Evolutionary conservation across 768 basidiomycete species (phyloP), one percentile per base, ranked within the genome.

Genomic region (Boletus reticuloceps): DNA sequence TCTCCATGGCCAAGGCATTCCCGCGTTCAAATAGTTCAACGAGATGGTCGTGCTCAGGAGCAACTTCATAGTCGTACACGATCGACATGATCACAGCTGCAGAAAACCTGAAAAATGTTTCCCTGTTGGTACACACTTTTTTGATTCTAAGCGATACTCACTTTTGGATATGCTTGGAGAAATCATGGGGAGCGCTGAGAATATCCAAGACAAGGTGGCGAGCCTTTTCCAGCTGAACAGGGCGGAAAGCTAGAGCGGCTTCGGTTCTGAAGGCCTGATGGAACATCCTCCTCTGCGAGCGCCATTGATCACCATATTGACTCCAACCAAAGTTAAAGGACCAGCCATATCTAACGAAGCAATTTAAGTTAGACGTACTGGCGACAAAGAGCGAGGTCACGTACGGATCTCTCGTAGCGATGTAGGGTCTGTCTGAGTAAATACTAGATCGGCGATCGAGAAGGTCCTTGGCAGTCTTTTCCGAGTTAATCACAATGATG

Each of bases 1-100:
- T 20, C 43, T 47, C 54, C 39, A 69, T 17, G 1, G 61, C 54
- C 14, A 67, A 17, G 10, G 27, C 4, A 6, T 69, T 39, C 6
- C 74, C 75, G 12, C 65, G 61, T 37, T 77, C 72, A 6, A 76
- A 71, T 5, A 77, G 6, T 36, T 32, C 41, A 41, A 70, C 44
- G 39, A 70, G 60, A 5, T 63, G 69, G 29, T 69, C 71, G 3
- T 72, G 59, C 20, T 45, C 59, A 1, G 51, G 59, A 1, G 58
- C 65, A 1, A 52, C 47, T 22, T 72, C 65, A 29, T 72, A 69
- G 13, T 71, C 69, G 19, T 71, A 71, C n/a, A 71, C 61, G 40
- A 63, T 45, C 0, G 69, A 59, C 71, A 70, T 67, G 56, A 72
- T 65, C 17, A 71, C 59, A 4, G 69, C 53, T 11, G 67, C 31